These are phyloP conservation scores for Rubia peregrina DNA, from an alignment of 305 asterid species.

Conservation along the genomic window DNA sequence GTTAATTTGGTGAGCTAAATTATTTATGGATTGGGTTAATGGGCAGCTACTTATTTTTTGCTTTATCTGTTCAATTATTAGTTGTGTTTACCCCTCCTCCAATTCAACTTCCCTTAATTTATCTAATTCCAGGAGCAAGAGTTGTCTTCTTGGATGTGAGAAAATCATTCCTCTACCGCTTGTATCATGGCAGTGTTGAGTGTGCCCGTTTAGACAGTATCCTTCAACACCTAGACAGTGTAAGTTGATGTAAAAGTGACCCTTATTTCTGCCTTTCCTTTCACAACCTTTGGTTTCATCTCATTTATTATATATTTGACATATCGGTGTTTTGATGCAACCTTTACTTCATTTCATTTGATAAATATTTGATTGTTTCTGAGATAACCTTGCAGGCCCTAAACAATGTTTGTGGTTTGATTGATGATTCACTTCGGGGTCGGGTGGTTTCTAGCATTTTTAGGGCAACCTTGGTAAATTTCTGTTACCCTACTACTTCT, in stretches of 20 bases:
- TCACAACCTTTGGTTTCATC: conserved; percentile 7
- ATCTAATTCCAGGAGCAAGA: conserved; percentile 55
- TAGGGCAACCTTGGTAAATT: conserved; percentile 74
- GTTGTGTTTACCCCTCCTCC: background rate
- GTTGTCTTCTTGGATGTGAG: conserved; percentile 95
- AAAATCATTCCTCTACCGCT: conserved; percentile 55
- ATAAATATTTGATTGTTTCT: too few relatives aligned
- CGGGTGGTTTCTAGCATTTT: conserved; percentile 71
- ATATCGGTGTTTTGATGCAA: too few relatives aligned
- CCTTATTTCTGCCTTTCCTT: background rate
- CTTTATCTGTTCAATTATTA: background rate
- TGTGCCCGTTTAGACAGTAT: conserved; percentile 70
- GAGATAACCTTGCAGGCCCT: conserved; percentile 56
- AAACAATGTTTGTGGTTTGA: conserved; percentile 57
- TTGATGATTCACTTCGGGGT: conserved; percentile 76
- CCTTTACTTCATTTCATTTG: too few relatives aligned
- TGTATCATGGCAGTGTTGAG: conserved; percentile 70
- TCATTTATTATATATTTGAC: conserved; percentile 4
- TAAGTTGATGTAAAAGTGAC: conserved; percentile 27
- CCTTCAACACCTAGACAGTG: conserved; percentile 70
- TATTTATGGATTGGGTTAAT: background rate
- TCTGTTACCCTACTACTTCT: conserved; percentile 17
- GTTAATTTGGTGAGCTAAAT: background rate
- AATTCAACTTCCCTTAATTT: background rate
- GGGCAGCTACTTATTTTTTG: background rate